These are phyloP conservation scores for Xylaria sp. DNA, from an alignment of 2,329 filamentous ascomycete genomes.

Conservation along the genomic window DNA sequence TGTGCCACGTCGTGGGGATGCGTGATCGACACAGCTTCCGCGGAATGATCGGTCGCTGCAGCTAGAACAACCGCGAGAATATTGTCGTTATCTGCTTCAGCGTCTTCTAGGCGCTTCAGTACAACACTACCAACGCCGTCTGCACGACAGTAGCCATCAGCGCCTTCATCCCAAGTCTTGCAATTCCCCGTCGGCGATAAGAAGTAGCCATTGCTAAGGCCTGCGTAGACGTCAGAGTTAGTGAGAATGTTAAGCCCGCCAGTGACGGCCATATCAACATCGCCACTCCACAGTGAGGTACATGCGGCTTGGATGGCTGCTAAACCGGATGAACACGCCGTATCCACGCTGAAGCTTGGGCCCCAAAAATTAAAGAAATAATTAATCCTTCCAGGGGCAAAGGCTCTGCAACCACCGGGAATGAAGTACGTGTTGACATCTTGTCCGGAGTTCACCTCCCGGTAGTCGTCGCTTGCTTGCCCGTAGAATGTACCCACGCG, in stretches of 20 bases:
- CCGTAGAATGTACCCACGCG: conserved; percentile 35
- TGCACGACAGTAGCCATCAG: conserved; percentile 53
- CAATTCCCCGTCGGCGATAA: conserved; percentile 55
- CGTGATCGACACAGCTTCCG: conserved; percentile 73
- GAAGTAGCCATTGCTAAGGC: conserved; percentile 66
- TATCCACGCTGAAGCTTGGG: conserved; percentile 39
- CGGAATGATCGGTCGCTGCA: conserved; percentile 73
- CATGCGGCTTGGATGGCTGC: conserved; percentile 46
- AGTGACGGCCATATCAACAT: conserved; percentile 67
- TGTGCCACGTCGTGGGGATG: conserved; percentile 66
- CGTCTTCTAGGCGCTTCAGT: conserved; percentile 41
- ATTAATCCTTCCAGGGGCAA: conserved; percentile 46
- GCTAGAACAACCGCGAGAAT: conserved; percentile 49
- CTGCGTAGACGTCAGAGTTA: conserved; percentile 68
- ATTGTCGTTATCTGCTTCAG: conserved; percentile 51
- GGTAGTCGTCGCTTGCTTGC: conserved; percentile 48
- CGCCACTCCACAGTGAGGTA: conserved; percentile 65
- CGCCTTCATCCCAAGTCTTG: conserved; percentile 51
- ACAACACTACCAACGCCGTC: conserved; percentile 35
- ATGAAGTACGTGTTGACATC: conserved; percentile 55
- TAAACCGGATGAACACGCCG: conserved; percentile 41
- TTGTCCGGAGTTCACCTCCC: conserved; percentile 66
- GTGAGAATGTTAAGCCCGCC: conserved; percentile 69
- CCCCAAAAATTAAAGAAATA: conserved; percentile 45
- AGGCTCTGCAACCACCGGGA: conserved; percentile 44